Evolutionary conservation across 768 basidiomycete species (phyloP).

Genomic region (Mycena belliarum): DNA sequence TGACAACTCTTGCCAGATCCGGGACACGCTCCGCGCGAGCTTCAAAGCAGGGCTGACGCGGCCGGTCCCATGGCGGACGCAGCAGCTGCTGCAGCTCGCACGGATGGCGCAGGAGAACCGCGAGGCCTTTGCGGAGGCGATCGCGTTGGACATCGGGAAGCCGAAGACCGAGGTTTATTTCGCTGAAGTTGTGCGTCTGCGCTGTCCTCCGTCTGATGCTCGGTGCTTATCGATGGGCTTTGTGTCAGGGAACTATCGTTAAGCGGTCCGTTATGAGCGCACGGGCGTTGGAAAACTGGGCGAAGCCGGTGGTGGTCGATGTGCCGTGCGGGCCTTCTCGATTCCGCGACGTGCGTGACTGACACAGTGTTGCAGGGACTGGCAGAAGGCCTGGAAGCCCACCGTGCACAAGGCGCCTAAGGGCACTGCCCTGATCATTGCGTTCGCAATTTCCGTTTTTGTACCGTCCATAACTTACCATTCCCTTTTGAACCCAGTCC

Average conservation of each 20-base stretch:
- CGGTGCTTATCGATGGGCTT: no score
- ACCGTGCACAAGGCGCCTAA: conserved; percentile 58
- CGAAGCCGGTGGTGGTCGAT: conserved; percentile 27
- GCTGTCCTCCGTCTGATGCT: not conserved
- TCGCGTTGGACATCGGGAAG: not conserved
- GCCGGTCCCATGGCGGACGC: no score
- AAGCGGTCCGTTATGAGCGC: conserved; percentile 44
- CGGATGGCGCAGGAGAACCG: conserved; percentile 6
- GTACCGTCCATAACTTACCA: not conserved
- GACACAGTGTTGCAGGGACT: no score
- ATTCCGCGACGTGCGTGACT: no score
- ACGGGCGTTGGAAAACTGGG: conserved; percentile 60
- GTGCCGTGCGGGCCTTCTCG: not conserved
- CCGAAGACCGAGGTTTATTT: not conserved
- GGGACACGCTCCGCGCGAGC: no score
- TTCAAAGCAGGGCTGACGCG: no score
- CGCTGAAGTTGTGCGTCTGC: not conserved
- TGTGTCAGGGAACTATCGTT: conserved; percentile 35
- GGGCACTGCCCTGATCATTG: conserved; percentile 61
- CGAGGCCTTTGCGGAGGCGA: not conserved
- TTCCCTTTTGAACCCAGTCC: not conserved
- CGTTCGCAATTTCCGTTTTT: conserved; percentile 38
- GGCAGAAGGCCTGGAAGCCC: conserved; percentile 54
- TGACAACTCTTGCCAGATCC: no score
- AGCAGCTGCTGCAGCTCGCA: conserved; percentile 13